A percentile compares a stretch with the other conserved stretches of the same genome.
Conservation (phyloP, 805 yeast genomes). For the Pichia eremophila region DNA sequence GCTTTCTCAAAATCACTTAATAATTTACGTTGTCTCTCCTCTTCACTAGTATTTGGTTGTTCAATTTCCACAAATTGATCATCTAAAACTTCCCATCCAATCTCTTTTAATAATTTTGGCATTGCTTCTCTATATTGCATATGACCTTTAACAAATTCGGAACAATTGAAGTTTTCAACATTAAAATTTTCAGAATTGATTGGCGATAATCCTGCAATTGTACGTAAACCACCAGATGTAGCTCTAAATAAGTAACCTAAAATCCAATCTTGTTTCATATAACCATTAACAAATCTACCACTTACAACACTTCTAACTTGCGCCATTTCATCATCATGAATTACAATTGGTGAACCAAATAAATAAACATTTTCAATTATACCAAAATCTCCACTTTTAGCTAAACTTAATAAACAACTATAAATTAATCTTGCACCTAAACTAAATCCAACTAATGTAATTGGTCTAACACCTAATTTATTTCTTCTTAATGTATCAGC, state of each 20-base stretch:
- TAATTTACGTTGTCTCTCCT: constrained; percentile 73
- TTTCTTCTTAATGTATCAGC: constrained; percentile 87
- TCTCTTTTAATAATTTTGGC: constrained; percentile 62
- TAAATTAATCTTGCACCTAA: constrained; percentile 87
- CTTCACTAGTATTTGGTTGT: constrained; percentile 86
- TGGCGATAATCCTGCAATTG: constrained; percentile 86
- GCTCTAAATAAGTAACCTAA: constrained; percentile 92
- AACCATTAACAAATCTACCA: constrained; percentile 86
- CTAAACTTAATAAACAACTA: constrained; percentile 80
- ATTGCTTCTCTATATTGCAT: constrained; percentile 94
- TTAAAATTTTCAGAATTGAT: constrained; percentile 35
- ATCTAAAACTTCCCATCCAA: constrained; percentile 74
- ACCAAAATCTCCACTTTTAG: constrained; percentile 79
- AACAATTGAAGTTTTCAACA: constrained; percentile 80
- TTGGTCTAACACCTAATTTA: constrained; percentile 86
- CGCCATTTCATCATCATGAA: constrained; percentile 66
- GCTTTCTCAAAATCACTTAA: constrained; percentile 64
- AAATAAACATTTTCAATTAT: constrained; percentile 79
- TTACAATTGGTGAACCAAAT: constrained; percentile 83
- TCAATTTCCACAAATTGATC: constrained; percentile 95
- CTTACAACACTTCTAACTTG: constrained; percentile 79
- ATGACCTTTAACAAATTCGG: constrained; percentile 85
- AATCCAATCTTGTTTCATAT: constrained; percentile 90
- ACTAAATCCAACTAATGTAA: constrained; percentile 87
- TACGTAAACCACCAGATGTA: constrained; percentile 84